Conservation (phyloP, 441 rosid genomes). For the Oxalis stricta region DNA sequence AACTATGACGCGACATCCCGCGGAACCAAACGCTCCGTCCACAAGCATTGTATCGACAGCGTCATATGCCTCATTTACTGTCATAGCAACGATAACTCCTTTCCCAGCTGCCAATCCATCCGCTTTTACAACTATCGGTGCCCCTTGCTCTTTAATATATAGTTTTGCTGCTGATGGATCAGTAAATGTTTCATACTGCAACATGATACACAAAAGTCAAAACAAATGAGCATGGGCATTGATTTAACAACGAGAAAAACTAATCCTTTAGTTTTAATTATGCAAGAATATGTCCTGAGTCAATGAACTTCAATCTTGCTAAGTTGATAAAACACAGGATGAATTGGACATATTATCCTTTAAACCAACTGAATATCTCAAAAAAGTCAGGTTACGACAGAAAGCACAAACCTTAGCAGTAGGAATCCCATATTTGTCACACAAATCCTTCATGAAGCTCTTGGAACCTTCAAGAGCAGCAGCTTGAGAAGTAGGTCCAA, state of each 20-base stretch:
- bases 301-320: too few species aligned
- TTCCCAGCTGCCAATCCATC: slow-evolving; percentile 97
- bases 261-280: too few species aligned
- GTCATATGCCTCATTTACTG: slow-evolving; percentile 62
- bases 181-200: slow-evolving; percentile 66
- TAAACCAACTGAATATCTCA: too few species aligned
- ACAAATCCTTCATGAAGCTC: slow-evolving; percentile 80
- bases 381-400: not conserved
- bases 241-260: too few species aligned
- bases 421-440: slow-evolving; percentile 74
- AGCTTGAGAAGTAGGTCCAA: slow-evolving; percentile 86
- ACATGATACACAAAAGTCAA: slow-evolving; percentile 4
- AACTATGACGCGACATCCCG: slow-evolving; percentile 59
- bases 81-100: slow-evolving; percentile 76
- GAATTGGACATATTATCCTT: too few species aligned
- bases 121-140: slow-evolving; percentile 80
- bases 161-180: slow-evolving; percentile 60
- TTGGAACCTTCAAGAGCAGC: slow-evolving; percentile 96
- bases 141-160: slow-evolving; percentile 65
- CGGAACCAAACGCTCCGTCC: slow-evolving; percentile 66
- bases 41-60: slow-evolving; percentile 88
- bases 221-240: not conserved
- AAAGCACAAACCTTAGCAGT: slow-evolving; percentile 65
- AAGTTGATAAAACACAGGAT: too few species aligned
- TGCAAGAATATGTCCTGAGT: too few species aligned